Conservation (phyloP, 208 protist genomes). For the Trypanosoma lewisi region DNA sequence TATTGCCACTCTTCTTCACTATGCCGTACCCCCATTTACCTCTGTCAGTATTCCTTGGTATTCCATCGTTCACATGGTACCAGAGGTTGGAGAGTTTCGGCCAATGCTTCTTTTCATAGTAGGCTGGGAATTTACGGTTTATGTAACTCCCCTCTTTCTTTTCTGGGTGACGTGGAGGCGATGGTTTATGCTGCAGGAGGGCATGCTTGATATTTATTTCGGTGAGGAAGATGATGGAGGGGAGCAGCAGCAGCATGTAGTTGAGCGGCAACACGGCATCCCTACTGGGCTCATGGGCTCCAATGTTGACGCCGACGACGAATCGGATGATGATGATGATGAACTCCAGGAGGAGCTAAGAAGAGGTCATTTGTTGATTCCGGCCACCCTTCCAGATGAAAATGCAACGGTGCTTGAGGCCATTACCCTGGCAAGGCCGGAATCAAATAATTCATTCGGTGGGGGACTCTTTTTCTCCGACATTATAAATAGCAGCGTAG, state of each 20-base stretch:
- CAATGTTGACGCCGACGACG: slow-evolving; percentile 6
- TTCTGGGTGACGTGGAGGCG: slow-evolving; percentile 11
- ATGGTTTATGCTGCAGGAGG: slow-evolving; percentile 12
- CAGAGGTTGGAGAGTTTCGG: not conserved
- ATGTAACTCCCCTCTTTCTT: slow-evolving; percentile 4
- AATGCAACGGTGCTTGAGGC: slow-evolving; percentile 18
- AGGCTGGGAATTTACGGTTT: slow-evolving; percentile 2
- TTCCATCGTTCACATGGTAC: not conserved
- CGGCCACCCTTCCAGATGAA: slow-evolving; percentile 20
- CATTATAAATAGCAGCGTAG: not conserved
- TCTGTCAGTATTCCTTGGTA: not conserved
- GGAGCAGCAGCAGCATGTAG: not conserved
- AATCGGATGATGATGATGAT: not conserved
- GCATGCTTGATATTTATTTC: not conserved
- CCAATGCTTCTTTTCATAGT: not conserved
- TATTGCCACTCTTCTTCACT: slow-evolving; percentile 12
- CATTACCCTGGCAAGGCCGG: not conserved
- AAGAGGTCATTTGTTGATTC: slow-evolving; percentile 4
- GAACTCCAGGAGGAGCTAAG: too few species aligned
- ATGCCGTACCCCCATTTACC: not conserved
- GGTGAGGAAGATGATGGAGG: not conserved
- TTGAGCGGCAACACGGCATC: not conserved
- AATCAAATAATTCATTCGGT: not conserved
- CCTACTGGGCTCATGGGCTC: not conserved
- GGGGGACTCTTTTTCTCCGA: not conserved